Percentiles rank a stretch among this genome's conserved stretches.
Conservation (phyloP, 805 yeast genomes). For the Brettanomyces bruxellensis region DNA sequence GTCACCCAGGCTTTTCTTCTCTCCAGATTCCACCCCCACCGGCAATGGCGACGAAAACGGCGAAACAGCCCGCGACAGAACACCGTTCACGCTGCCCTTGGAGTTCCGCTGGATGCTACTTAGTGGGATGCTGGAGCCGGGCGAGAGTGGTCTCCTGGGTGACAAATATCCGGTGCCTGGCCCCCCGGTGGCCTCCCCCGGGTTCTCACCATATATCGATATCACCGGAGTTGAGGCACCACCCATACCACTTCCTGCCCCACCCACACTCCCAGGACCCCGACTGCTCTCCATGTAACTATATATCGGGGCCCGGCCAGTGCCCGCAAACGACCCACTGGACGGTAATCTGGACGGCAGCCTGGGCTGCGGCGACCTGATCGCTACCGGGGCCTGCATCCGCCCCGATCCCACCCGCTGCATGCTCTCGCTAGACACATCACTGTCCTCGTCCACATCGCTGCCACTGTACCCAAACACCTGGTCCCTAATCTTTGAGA, state of each 20-base stretch:
- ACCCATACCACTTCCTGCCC: slow-evolving; percentile 3
- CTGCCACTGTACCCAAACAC: slow-evolving; percentile 14
- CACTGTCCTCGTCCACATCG: slow-evolving; percentile 6
- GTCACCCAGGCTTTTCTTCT: too few relatives aligned
- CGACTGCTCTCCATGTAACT: background rate
- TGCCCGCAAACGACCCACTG: slow-evolving; percentile 1
- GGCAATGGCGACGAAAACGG: slow-evolving; percentile 56
- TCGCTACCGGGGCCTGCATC: background rate
- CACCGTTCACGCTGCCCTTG: slow-evolving; percentile 10
- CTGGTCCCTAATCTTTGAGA: slow-evolving; percentile 40
- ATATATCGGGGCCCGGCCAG: slow-evolving; percentile 4
- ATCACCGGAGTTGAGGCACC: slow-evolving; percentile 21
- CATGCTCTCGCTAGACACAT: background rate
- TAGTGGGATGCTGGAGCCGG: slow-evolving; percentile 44
- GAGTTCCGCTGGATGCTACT: slow-evolving; percentile 54
- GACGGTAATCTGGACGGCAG: slow-evolving; percentile 8
- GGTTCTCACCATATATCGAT: slow-evolving; percentile 14
- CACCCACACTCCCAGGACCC: slow-evolving; percentile 8
- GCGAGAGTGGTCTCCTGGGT: slow-evolving; percentile 52
- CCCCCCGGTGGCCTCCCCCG: slow-evolving; percentile 6
- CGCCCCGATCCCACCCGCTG: too few relatives aligned
- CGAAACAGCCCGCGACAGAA: slow-evolving; percentile 23
- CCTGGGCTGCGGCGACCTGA: slow-evolving; percentile 10
- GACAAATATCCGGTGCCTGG: slow-evolving; percentile 27
- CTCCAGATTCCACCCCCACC: slow-evolving; percentile 22